phyloP scores from a whole-genome alignment of 2,329 filamentous ascomycete genomes.

The Tolypocladium capitatum region DNA sequence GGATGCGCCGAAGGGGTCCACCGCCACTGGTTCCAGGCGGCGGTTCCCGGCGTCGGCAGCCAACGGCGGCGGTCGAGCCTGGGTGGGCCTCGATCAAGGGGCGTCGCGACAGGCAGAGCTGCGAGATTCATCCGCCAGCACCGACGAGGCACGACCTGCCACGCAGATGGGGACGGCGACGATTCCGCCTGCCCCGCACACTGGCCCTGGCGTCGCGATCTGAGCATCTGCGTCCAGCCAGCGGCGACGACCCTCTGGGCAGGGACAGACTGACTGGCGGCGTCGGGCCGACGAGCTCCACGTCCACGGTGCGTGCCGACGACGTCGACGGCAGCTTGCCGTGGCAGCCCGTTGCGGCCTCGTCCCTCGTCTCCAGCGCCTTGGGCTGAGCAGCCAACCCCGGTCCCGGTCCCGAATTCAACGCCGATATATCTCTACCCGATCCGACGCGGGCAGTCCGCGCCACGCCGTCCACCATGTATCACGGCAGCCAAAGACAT shows the following conservation, averaged over 20 bases:
- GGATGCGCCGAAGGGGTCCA: too few species aligned
- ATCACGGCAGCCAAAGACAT: conserved; percentile 38
- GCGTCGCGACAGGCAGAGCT: too few species aligned
- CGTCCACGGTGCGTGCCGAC: not conserved
- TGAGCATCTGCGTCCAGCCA: not conserved
- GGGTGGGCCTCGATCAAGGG: too few species aligned
- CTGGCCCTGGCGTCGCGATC: not conserved
- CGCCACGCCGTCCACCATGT: conserved; percentile 27
- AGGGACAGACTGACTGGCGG: not conserved
- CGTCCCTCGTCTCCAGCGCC: not conserved
- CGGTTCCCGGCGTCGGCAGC: too few species aligned
- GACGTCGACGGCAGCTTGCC: not conserved
- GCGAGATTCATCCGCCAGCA: too few species aligned
- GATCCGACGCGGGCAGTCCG: not conserved
- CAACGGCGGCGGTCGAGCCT: too few species aligned
- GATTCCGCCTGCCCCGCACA: not conserved
- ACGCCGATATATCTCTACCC: too few species aligned
- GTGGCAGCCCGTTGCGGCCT: not conserved
- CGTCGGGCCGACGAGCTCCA: not conserved
- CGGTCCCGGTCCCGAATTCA: not conserved
- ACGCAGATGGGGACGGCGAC: not conserved
- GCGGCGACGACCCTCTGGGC: not conserved
- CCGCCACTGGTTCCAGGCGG: too few species aligned
- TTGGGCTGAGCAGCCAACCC: not conserved
- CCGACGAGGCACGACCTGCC: too few species aligned